A percentile compares a stretch with the other conserved stretches of the same genome.
These are phyloP conservation scores for Barnettozyma populi DNA, from an alignment of 805 yeast genomes.

Conservation along the genomic window DNA sequence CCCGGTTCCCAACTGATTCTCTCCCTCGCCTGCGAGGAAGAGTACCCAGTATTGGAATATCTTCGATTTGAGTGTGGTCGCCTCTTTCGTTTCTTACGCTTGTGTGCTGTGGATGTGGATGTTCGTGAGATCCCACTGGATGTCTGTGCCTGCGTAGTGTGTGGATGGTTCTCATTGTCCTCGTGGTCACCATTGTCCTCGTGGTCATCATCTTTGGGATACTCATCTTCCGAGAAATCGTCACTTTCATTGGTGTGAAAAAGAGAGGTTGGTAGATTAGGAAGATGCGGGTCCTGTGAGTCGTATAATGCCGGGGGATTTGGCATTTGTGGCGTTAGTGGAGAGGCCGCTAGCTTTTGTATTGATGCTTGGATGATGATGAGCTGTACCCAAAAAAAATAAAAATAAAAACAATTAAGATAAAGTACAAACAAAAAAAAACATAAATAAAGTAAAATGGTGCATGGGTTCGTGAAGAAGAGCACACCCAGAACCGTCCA, in stretches of 20 bases:
- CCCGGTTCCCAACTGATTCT: constrained; percentile 59
- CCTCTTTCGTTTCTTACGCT: constrained; percentile 7
- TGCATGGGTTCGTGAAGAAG: too few relatives aligned
- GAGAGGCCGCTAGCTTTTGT: too few relatives aligned
- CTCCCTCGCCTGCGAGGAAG: constrained; percentile 31
- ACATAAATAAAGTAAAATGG: too few relatives aligned
- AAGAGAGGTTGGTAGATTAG: constrained; percentile 31
- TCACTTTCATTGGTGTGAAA: constrained; percentile 21
- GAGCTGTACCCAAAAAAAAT: too few relatives aligned
- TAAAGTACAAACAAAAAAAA: too few relatives aligned
- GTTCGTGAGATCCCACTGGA: background rate
- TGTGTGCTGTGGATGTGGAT: background rate
- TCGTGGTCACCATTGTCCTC: background rate
- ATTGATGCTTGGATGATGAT: too few relatives aligned
- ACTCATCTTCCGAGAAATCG: constrained; percentile 19
- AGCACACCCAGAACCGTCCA: too few relatives aligned
- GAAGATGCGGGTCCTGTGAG: constrained; percentile 37
- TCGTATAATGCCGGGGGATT: constrained; percentile 25
- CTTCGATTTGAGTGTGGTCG: constrained; percentile 16
- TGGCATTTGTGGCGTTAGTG: background rate
- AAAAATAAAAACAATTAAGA: background rate
- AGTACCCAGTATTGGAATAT: constrained; percentile 33
- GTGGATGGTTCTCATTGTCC: background rate
- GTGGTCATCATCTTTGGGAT: too few relatives aligned
- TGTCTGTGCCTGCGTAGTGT: background rate